phyloP scores from a whole-genome alignment of 768 basidiomycete genomes.

The Floccularia luteovirens region DNA sequence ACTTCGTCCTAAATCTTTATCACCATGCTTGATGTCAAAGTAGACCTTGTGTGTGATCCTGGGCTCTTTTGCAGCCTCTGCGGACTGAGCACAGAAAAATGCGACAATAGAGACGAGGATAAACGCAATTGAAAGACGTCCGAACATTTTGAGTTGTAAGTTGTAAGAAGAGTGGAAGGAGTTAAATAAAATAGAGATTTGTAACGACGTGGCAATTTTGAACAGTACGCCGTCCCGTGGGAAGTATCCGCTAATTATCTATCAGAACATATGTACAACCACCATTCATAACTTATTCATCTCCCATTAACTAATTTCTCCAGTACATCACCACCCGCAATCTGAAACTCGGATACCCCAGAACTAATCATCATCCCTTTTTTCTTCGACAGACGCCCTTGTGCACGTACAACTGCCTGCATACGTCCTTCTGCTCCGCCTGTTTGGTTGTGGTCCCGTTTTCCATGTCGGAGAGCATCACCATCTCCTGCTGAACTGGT shows the following conservation, averaged over 20 bases:
- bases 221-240: background rate
- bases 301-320: slow-evolving; percentile 44
- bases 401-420: slow-evolving; percentile 76
- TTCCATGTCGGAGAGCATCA: slow-evolving; percentile 3
- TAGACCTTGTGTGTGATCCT: slow-evolving; percentile 89
- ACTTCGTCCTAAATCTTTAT: slow-evolving; percentile 79
- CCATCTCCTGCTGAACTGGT: background rate
- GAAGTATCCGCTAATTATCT: background rate
- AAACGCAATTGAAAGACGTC: slow-evolving; percentile 54
- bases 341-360: slow-evolving; percentile 72
- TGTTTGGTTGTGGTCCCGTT: slow-evolving; percentile 29
- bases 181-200: too few species aligned
- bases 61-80: slow-evolving; percentile 80
- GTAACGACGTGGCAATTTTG: slow-evolving; percentile 11
- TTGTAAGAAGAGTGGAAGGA: slow-evolving; percentile 11
- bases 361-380: slow-evolving; percentile 67
- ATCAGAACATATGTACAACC: background rate
- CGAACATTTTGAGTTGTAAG: slow-evolving; percentile 42
- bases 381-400: slow-evolving; percentile 76
- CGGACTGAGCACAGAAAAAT: slow-evolving; percentile 64
- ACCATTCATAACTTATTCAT: background rate
- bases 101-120: slow-evolving; percentile 57
- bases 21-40: slow-evolving; percentile 94
- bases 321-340: slow-evolving; percentile 54
- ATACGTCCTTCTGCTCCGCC: slow-evolving; percentile 73